Evolutionary conservation across 768 basidiomycete genomes (phyloP).

Genomic region (Pleurotus pulmonarius): DNA sequence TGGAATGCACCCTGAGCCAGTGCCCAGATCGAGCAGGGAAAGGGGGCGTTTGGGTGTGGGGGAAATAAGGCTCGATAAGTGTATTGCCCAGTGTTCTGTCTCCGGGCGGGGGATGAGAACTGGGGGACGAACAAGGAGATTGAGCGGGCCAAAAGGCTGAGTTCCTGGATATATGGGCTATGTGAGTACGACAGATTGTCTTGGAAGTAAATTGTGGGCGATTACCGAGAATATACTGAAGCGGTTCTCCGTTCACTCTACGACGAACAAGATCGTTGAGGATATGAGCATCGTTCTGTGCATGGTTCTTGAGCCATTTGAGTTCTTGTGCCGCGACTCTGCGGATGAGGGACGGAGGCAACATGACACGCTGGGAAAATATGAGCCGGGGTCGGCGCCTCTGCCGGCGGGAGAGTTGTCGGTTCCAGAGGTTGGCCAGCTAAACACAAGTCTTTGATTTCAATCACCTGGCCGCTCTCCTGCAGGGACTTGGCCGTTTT

Average conservation of each 20-base stretch:
- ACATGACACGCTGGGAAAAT: conserved; percentile 11
- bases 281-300: conserved; percentile 21
- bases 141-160: conserved; percentile 84
- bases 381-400: not conserved
- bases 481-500: conserved; percentile 12
- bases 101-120: conserved; percentile 94
- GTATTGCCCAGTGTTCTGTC: conserved; percentile 80
- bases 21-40: conserved; percentile 82
- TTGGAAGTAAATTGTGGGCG: conserved; percentile 6
- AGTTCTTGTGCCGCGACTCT: conserved; percentile 36
- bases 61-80: conserved; percentile 47
- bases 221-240: conserved; percentile 89
- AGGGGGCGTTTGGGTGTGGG: conserved; percentile 30
- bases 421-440: not conserved
- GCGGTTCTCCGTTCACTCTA: conserved; percentile 66
- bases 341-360: conserved; percentile 24
- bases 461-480: not conserved
- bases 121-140: conserved; percentile 69
- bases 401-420: conserved; percentile 2
- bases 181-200: not conserved
- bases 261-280: conserved; percentile 51
- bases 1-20: conserved; percentile 90
- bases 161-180: conserved; percentile 43
- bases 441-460: conserved; percentile 1
- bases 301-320: conserved; percentile 35